A percentile compares a stretch with the other conserved stretches of the same genome.
Evolutionary conservation across 371 early-diverging fungal species (phyloP).

Genomic region (Mucor circinelloides): DNA sequence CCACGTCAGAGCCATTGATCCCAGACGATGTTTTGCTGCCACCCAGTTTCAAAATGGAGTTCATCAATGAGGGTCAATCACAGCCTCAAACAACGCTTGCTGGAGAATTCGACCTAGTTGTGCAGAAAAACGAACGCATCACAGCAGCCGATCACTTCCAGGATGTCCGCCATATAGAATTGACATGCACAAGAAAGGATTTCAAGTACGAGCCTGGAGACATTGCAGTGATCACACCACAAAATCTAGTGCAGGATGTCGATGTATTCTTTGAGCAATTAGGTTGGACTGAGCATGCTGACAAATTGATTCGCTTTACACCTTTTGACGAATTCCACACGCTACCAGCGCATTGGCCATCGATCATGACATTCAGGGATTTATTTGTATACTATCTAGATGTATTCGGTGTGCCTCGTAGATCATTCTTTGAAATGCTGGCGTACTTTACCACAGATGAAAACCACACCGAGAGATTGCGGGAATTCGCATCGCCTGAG

Average conservation of each 20-base stretch:
- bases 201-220: constrained; percentile 80
- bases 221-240: constrained; percentile 75
- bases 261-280: constrained; percentile 67
- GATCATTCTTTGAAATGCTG: constrained; percentile 89
- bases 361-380: constrained; percentile 65
- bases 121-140: constrained; percentile 65
- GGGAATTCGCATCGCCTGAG: constrained; percentile 75
- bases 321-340: constrained; percentile 47
- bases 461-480: constrained; percentile 76
- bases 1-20: constrained; percentile 50
- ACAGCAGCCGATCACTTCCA: constrained; percentile 86
- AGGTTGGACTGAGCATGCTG: constrained; percentile 74
- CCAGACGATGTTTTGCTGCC: constrained; percentile 57
- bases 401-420: constrained; percentile 80
- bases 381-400: constrained; percentile 77
- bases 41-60: constrained; percentile 43
- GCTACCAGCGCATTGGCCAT: constrained; percentile 50
- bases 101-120: constrained; percentile 37
- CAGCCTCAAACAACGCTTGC: constrained; percentile 1
- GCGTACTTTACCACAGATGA: constrained; percentile 75
- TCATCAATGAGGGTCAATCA: constrained; percentile 23
- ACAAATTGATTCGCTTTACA: constrained; percentile 58
- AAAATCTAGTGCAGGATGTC: constrained; percentile 72
- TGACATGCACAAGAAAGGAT: constrained; percentile 32
- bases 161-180: constrained; percentile 82